A percentile compares a stretch with the other conserved stretches of the same genome.
Conservation (phyloP, 345 rosid genomes). For the Eucalyptus camaldulensis region DNA sequence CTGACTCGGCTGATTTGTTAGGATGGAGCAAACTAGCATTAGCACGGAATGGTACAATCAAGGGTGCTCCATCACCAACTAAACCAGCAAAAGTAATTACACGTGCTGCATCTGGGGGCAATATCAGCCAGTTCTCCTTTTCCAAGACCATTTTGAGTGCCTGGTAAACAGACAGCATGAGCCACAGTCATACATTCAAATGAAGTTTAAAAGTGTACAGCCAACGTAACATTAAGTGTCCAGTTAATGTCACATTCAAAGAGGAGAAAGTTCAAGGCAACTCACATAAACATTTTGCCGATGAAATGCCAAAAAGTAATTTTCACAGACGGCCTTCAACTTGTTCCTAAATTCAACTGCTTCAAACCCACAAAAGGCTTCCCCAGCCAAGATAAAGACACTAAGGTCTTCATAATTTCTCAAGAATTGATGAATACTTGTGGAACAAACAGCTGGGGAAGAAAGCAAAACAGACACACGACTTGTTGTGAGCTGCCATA, state of each 20-base stretch:
- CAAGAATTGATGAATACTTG: slow-evolving; percentile 93
- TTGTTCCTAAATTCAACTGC: slow-evolving; percentile 90
- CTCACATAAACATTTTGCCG: slow-evolving; percentile 87
- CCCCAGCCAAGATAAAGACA: slow-evolving; percentile 88
- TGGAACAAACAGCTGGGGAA: slow-evolving; percentile 65
- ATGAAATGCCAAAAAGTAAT: slow-evolving; percentile 75
- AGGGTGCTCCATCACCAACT: slow-evolving; percentile 92
- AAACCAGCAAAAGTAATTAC: slow-evolving; percentile 83
- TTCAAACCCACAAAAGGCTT: slow-evolving; percentile 91
- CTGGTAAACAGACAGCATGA: slow-evolving; percentile 19
- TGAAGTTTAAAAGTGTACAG: not conserved
- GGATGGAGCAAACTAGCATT: slow-evolving; percentile 33
- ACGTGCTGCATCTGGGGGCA: slow-evolving; percentile 67
- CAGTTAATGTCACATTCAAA: not conserved
- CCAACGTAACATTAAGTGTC: not conserved
- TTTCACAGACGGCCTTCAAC: slow-evolving; percentile 81
- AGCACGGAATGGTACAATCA: slow-evolving; percentile 42
- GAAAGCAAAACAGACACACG: slow-evolving; percentile 89
- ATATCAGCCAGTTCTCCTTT: slow-evolving; percentile 79
- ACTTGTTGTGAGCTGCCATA: slow-evolving; percentile 98
- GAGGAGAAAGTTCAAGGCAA: slow-evolving; percentile 2
- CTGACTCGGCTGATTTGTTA: slow-evolving; percentile 25
- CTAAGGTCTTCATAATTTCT: slow-evolving; percentile 83
- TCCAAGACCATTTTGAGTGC: slow-evolving; percentile 98
- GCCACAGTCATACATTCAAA: not conserved